These are phyloP conservation scores for Cutaneotrichosporon dermatis DNA, from an alignment of 1,284 basidiomycete genomes.

Conservation along the genomic window DNA sequence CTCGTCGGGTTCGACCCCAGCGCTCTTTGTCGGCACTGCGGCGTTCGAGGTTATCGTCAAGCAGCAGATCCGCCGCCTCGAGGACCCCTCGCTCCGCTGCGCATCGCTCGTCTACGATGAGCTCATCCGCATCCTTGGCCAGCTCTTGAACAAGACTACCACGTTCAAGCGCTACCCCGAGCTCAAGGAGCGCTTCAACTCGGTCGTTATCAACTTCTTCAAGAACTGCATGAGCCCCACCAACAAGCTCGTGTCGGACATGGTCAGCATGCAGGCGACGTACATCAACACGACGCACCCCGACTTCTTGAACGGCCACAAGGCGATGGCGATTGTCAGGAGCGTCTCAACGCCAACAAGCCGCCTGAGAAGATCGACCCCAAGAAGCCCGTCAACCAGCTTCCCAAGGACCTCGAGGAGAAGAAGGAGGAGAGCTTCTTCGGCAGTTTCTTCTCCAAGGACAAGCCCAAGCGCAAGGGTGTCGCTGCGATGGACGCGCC, in stretches of 20 bases:
- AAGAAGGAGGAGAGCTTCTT: slow-evolving; percentile 93
- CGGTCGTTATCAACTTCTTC: slow-evolving; percentile 93
- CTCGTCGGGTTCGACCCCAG: slow-evolving; percentile 92
- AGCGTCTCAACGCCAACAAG: slow-evolving; percentile 75
- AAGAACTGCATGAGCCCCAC: slow-evolving; percentile 90
- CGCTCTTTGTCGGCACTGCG: slow-evolving; percentile 90
- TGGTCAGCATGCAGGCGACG: slow-evolving; percentile 93
- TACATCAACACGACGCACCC: slow-evolving; percentile 87
- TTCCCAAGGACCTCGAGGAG: slow-evolving; percentile 72
- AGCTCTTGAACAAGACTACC: slow-evolving; percentile 82
- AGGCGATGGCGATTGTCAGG: slow-evolving; percentile 89
- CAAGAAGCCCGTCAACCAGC: slow-evolving; percentile 59
- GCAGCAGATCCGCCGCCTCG: slow-evolving; percentile 93
- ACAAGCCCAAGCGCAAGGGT: slow-evolving; percentile 69
- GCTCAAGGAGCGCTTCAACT: slow-evolving; percentile 87
- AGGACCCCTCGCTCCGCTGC: slow-evolving; percentile 89
- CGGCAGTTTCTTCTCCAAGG: slow-evolving; percentile 77
- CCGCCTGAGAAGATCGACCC: slow-evolving; percentile 62
- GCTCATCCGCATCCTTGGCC: slow-evolving; percentile 87
- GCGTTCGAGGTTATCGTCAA: slow-evolving; percentile 98
- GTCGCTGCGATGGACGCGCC: slow-evolving; percentile 80
- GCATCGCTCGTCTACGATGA: slow-evolving; percentile 95
- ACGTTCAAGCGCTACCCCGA: slow-evolving; percentile 93
- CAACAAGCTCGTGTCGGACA: slow-evolving; percentile 86
- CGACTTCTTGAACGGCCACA: slow-evolving; percentile 95